Conservation (phyloP, 306 rosid genomes). For the Erythrophleum fordii region DNA sequence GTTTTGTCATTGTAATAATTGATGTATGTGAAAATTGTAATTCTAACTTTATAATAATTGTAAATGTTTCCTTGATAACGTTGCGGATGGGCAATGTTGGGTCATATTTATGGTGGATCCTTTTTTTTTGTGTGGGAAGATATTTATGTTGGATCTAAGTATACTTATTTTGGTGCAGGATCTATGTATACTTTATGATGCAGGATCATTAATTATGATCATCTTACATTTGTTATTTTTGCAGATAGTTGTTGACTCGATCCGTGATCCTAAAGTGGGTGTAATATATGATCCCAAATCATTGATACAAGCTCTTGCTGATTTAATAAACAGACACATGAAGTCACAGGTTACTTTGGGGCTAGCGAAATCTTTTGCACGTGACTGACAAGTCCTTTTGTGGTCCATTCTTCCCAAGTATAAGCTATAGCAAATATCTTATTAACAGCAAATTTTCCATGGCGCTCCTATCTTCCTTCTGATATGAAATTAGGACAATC, state of each 20-base stretch:
- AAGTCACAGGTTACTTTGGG: constrained; percentile 41
- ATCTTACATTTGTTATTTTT: constrained; percentile 34
- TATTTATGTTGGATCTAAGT: constrained; percentile 6
- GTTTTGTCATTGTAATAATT: not conserved
- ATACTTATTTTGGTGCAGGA: not conserved
- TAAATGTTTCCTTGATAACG: not conserved
- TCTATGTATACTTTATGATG: constrained; percentile 4
- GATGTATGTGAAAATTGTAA: not conserved
- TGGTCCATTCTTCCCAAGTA: constrained; percentile 35
- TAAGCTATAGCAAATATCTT: constrained; percentile 15
- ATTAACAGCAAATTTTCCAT: constrained; percentile 2
- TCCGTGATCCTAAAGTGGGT: constrained; percentile 78
- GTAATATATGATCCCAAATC: constrained; percentile 74
- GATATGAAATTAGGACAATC: constrained; percentile 8
- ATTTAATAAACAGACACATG: constrained; percentile 55
- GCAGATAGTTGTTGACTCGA: constrained; percentile 77
- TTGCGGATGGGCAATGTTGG: not conserved
- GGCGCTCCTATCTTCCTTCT: not conserved
- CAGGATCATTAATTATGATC: not conserved
- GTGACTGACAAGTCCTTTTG: constrained; percentile 28
- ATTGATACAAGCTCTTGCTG: constrained; percentile 67
- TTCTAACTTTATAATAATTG: not conserved
- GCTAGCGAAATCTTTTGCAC: constrained; percentile 10
- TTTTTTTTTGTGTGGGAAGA: too few species aligned
- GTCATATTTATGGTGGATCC: too few species aligned